phyloP scores from a whole-genome alignment of 2,329 filamentous ascomycete species.

The Penicillium brasilianum region DNA sequence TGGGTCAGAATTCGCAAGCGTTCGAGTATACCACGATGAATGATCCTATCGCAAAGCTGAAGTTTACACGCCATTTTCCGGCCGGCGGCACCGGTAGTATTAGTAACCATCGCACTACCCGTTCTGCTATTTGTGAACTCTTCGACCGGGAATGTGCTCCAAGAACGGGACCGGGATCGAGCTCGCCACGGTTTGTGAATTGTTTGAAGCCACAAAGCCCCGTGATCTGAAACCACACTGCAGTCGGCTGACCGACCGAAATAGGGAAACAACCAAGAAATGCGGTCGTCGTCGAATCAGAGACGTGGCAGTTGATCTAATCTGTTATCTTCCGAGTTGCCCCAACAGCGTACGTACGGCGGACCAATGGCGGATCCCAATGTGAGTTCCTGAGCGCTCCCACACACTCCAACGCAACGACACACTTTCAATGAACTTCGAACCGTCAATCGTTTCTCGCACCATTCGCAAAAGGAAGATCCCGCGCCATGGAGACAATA shows the following conservation, averaged over 20 bases:
- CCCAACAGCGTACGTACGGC: neutral
- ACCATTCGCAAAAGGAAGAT: too few relatives aligned
- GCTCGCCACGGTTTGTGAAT: neutral
- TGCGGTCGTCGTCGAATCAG: neutral
- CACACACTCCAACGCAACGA: neutral
- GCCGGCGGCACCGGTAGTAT: neutral
- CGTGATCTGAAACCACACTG: neutral
- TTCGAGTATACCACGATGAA: neutral
- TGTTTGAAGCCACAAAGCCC: neutral
- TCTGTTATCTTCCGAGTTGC: neutral
- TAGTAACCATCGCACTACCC: neutral
- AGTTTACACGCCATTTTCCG: neutral
- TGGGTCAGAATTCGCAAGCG: neutral
- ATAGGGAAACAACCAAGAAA: neutral
- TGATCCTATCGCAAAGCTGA: neutral
- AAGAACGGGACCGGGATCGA: neutral
- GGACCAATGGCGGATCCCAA: neutral
- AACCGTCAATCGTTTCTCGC: too few relatives aligned
- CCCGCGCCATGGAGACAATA: too few relatives aligned
- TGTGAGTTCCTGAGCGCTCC: neutral
- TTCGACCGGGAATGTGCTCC: too few relatives aligned
- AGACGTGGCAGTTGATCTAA: neutral
- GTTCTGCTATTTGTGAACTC: neutral
- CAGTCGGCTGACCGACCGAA: neutral
- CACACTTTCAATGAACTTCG: neutral